These are phyloP conservation scores for Cystoisospora suis DNA, from an alignment of 169 alveolate genomes.

Conservation along the genomic window DNA sequence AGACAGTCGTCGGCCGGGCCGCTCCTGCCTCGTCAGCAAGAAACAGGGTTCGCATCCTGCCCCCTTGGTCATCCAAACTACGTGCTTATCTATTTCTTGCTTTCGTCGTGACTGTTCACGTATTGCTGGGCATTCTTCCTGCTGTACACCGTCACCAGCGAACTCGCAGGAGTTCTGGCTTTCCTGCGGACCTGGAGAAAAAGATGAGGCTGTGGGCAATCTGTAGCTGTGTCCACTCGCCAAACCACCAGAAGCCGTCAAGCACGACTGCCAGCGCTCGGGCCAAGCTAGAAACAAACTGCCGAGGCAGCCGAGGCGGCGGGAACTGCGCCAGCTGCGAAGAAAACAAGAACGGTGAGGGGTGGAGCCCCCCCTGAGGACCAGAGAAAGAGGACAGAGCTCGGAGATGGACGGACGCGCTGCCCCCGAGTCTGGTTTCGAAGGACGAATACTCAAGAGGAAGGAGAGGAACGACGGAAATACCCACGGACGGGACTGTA, in stretches of 20 bases:
- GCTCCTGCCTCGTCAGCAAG: too few relatives aligned
- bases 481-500: slow-evolving; percentile 43
- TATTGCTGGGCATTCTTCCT: too few relatives aligned
- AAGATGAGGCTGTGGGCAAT: slow-evolving; percentile 27
- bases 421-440: too few relatives aligned
- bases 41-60: too few relatives aligned
- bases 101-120: too few relatives aligned
- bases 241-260: slow-evolving; percentile 44
- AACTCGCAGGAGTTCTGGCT: too few relatives aligned
- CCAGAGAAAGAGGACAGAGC: not conserved
- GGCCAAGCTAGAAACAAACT: not conserved
- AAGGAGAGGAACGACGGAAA: slow-evolving; percentile 32
- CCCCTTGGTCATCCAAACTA: too few relatives aligned
- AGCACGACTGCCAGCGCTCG: slow-evolving; percentile 38
- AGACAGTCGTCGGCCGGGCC: too few relatives aligned
- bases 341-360: not conserved
- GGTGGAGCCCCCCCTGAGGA: not conserved
- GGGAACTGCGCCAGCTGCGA: not conserved
- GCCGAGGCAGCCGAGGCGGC: slow-evolving; percentile 51
- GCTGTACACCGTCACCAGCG: too few relatives aligned
- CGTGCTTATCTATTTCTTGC: too few relatives aligned
- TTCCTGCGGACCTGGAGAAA: slow-evolving; percentile 48
- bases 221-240: slow-evolving; percentile 49
- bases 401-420: too few relatives aligned
- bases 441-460: too few relatives aligned